Evolutionary conservation across 2,329 filamentous ascomycete species (phyloP).

Genomic region (Penicillium olsonii): DNA sequence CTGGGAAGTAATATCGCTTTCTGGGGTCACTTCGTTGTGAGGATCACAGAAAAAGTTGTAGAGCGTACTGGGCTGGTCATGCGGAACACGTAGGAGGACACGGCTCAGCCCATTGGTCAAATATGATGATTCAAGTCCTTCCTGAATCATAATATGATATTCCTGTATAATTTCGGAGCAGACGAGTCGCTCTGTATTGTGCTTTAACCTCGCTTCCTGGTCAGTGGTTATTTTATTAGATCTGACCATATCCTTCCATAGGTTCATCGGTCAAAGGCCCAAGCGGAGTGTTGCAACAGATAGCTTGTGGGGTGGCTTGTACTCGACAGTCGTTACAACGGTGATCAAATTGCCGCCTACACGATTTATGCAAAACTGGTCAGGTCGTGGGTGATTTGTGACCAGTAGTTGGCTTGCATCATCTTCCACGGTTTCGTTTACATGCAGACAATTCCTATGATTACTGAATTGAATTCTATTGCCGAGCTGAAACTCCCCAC

Average conservation of each 20-base stretch:
- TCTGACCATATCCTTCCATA: background rate
- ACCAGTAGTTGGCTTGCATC: slow-evolving; percentile 9
- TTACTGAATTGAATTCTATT: slow-evolving; percentile 22
- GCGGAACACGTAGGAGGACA: background rate
- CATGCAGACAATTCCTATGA: slow-evolving; percentile 13
- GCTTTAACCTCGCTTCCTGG: background rate
- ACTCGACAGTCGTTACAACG: slow-evolving; percentile 20
- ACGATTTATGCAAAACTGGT: slow-evolving; percentile 26
- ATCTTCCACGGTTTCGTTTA: background rate
- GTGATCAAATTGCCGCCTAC: slow-evolving; percentile 16
- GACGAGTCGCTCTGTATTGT: background rate
- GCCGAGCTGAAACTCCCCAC: slow-evolving; percentile 23
- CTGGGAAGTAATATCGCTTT: background rate
- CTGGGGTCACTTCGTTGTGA: background rate
- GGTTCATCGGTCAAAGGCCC: background rate
- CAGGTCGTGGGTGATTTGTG: slow-evolving; percentile 12
- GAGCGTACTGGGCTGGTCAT: background rate
- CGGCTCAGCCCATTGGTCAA: background rate
- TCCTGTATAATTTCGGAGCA: background rate
- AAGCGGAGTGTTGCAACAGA: too few species aligned
- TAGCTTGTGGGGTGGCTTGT: slow-evolving; percentile 13
- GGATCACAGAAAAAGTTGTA: background rate
- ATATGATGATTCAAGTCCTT: background rate
- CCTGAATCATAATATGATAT: background rate
- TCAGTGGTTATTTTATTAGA: background rate